Evolutionary conservation across 108 stramenopile species (phyloP), one percentile per base, ranked within the genome.

Genomic region (Conticribra guillardii): DNA sequence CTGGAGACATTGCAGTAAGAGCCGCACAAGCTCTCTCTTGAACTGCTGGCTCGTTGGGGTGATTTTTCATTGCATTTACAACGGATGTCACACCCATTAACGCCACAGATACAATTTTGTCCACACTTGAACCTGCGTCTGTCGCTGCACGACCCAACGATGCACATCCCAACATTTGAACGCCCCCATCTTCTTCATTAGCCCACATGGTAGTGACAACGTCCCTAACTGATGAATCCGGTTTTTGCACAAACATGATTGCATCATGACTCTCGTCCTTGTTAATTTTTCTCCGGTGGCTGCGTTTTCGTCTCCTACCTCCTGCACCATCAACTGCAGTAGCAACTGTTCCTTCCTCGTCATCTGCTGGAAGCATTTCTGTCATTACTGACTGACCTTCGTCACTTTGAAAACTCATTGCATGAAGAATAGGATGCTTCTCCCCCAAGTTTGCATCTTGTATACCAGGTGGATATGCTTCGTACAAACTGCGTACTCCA

Each of bases 11-110:
- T 8, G 55, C 48, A 30, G 76, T 69, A 24, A 94, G 74, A 15
- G 87, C 87, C 5, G 62, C 60, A 46, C 90, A 91, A 0, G 89
- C 93, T 67, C 86, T 89, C 76, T 94, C 93, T 73, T 94, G 93
- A 11, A 94, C 88, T 34, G 85, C 85, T 2, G 88, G 73, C 81
- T 94, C 93, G 49, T 91, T 91, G 21, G 90, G 89, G 64, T 94
- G 93, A 41, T 89, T 89, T 71, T 91, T 91, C 93, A 94, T 94
- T 0, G 90, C 90, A 73, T 91, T 91, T 3, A 94, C 90, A 16
- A 90, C 88, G 9, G 82, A 75, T 8, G 89, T 87, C 0, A 89
- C 85, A n/a, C 87, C 85, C 31, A 82, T 71, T 21, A 91, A 50
- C 17, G 89, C 86, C 61, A 89, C 89, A 53, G 85, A 75, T 9